phyloP scores from a whole-genome alignment of 371 early-diverging fungal genomes.

The Gilbertella persicaria region DNA sequence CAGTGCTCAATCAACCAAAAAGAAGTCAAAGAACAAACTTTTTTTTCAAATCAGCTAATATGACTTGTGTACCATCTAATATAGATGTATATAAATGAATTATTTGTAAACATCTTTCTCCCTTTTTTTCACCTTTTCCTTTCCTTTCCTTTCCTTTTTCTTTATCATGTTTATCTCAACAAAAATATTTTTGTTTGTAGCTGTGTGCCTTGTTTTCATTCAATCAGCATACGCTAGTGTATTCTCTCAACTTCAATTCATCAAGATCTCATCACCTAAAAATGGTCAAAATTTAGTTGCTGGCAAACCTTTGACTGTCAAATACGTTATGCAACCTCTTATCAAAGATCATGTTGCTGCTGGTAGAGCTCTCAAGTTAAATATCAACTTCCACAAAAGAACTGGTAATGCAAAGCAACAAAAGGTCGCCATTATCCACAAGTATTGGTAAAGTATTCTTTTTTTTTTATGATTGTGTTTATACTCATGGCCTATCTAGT shows the following conservation, averaged over 20 bases:
- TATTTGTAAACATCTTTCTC: neutral
- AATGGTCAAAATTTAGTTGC: conserved; percentile 39
- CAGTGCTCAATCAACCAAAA: conserved; percentile 18
- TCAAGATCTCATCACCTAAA: conserved; percentile 47
- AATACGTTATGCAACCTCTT: conserved; percentile 55
- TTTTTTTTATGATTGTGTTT: no score
- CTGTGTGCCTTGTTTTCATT: conserved; percentile 14
- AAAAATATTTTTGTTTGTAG: conserved; percentile 17
- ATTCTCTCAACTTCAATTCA: conserved; percentile 50
- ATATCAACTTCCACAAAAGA: conserved; percentile 45
- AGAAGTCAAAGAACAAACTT: conserved; percentile 17
- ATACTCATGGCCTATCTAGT: conserved; percentile 18
- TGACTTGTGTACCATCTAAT: conserved; percentile 13
- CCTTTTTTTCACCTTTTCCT: conserved; percentile 6
- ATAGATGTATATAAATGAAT: conserved; percentile 2
- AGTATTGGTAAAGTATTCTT: conserved; percentile 27
- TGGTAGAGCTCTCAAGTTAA: conserved; percentile 39
- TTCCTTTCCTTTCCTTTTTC: conserved; percentile 2
- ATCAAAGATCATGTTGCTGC: conserved; percentile 30
- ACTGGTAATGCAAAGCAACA: conserved; percentile 42
- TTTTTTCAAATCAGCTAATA: conserved; percentile 19
- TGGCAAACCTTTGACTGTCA: conserved; percentile 34
- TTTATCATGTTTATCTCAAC: conserved; percentile 7
- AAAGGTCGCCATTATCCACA: conserved; percentile 32
- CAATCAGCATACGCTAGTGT: conserved; percentile 35